These are phyloP conservation scores for Calonectria naviculata DNA, from an alignment of 2,329 filamentous ascomycete genomes.

Conservation along the genomic window DNA sequence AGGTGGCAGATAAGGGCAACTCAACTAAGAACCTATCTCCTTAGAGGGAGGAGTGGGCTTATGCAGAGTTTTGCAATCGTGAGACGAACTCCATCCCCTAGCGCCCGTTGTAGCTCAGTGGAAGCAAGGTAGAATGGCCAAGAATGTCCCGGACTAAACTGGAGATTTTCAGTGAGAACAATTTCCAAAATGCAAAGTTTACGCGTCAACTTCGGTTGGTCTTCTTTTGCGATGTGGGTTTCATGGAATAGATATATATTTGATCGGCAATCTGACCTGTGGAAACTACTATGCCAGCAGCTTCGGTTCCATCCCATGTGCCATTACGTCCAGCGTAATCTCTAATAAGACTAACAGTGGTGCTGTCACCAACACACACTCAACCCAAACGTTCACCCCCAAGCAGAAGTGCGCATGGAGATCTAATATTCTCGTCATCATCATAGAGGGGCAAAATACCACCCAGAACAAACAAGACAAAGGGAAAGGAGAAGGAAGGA, in stretches of 20 bases:
- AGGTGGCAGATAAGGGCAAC: neutral
- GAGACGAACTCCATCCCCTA: neutral
- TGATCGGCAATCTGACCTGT: neutral
- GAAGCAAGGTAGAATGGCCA: no score
- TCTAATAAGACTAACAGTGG: neutral
- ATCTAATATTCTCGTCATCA: neutral
- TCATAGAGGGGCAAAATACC: neutral
- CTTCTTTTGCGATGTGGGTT: neutral
- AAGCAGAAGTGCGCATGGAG: neutral
- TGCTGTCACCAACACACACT: neutral
- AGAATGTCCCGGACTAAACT: no score
- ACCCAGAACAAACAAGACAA: neutral
- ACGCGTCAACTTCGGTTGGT: neutral
- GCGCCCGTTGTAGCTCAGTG: no score
- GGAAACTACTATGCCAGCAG: neutral
- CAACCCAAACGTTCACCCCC: neutral
- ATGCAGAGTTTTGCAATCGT: neutral
- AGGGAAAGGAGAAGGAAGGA: neutral
- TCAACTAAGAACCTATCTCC: neutral
- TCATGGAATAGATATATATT: neutral
- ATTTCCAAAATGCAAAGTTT: neutral
- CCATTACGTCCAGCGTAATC: slow-evolving; percentile 4
- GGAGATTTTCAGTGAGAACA: neutral
- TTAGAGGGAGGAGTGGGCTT: neutral
- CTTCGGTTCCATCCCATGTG: neutral